Conservation (phyloP, 2,329 filamentous ascomycete genomes). For the Aspergillus uvarum region DNA sequence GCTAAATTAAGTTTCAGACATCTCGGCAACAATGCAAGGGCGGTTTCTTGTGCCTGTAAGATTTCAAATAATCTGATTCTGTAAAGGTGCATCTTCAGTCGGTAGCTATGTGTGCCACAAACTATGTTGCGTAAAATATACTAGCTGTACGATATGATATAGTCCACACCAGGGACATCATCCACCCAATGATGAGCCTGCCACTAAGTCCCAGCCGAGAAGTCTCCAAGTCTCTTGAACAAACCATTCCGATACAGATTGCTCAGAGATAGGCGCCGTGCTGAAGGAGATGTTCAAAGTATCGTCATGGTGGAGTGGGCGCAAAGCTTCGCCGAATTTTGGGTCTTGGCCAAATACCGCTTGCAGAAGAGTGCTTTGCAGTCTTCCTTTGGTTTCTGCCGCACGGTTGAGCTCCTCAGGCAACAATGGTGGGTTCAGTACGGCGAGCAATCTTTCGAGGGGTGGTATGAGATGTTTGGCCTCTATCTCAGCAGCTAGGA, state of each 20-base stretch:
- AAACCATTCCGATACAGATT: conserved; percentile 54
- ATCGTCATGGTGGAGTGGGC: not conserved
- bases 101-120: not conserved
- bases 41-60: not conserved
- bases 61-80: not conserved
- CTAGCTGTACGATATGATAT: not conserved
- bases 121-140: conserved; percentile 1
- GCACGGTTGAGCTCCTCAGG: not conserved
- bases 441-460: conserved; percentile 30
- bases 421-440: conserved; percentile 19
- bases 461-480: conserved; percentile 38
- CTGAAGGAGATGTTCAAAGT: not conserved
- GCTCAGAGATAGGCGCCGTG: conserved; percentile 21
- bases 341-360: conserved; percentile 41
- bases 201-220: conserved; percentile 55
- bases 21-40: not conserved
- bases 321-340: conserved; percentile 20
- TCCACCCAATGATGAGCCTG: not conserved
- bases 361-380: conserved; percentile 45
- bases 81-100: not conserved
- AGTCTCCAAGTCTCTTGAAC: conserved; percentile 57
- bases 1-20: conserved; percentile 25
- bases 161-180: not conserved
- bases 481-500: conserved; percentile 33
- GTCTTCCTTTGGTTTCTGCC: conserved; percentile 26